phyloP scores from a whole-genome alignment of 202 grass and related monocot species.

The Dendrocalamus latiflorus region DNA sequence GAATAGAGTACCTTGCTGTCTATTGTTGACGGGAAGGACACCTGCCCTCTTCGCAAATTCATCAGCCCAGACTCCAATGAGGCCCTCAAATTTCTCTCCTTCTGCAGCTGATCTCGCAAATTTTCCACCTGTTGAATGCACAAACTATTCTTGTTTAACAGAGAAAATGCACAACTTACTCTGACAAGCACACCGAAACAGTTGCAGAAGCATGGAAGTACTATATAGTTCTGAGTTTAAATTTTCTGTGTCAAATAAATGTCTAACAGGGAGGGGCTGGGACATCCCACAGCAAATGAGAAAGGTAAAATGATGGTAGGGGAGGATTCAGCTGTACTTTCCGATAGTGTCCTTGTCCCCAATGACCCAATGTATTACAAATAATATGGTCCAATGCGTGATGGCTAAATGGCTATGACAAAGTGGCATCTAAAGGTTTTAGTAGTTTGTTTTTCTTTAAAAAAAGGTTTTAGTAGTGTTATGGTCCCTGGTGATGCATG shows the following conservation, averaged over 20 bases:
- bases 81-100: no score
- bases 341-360: neutral
- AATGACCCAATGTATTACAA: neutral
- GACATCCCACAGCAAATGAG: neutral
- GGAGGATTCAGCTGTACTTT: neutral
- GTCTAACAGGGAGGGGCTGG: neutral
- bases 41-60: no score
- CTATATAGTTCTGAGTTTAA: neutral
- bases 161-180: no score
- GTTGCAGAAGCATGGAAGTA: slow-evolving; percentile 8
- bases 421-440: slow-evolving; percentile 13
- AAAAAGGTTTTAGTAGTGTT: no score
- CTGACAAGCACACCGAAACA: slow-evolving; percentile 6
- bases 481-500: no score
- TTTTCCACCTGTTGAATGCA: no score
- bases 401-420: no score
- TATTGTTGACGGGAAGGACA: slow-evolving; percentile 43
- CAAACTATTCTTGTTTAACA: no score
- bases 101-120: no score
- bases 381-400: neutral
- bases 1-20: slow-evolving; percentile 70
- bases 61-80: no score
- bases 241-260: slow-evolving; percentile 19
- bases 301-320: neutral
- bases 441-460: no score